A percentile compares a stretch with the other conserved stretches of the same genome.
These are phyloP conservation scores for Ophiocordyceps sinensis DNA, from an alignment of 2,329 filamentous ascomycete species.

Conservation along the genomic window DNA sequence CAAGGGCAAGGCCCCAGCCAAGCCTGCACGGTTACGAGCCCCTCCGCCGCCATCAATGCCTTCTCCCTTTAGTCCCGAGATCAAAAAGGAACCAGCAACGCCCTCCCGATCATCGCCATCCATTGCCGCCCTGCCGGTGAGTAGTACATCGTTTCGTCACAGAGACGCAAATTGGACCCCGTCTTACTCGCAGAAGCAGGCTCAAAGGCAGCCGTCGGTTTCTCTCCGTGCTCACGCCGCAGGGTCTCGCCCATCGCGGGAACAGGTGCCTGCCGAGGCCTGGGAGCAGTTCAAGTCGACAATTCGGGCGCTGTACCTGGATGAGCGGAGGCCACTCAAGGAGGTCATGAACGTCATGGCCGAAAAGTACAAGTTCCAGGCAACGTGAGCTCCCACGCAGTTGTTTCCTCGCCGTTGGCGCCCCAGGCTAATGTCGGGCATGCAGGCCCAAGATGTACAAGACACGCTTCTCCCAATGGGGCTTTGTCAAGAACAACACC, in stretches of 20 bases:
- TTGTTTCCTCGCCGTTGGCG: background rate
- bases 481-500: slow-evolving; percentile 40
- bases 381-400: slow-evolving; percentile 24
- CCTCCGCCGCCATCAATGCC: slow-evolving; percentile 7
- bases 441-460: slow-evolving; percentile 39
- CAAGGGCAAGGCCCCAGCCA: slow-evolving; percentile 20
- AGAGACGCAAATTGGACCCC: background rate
- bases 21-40: slow-evolving; percentile 15
- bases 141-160: slow-evolving; percentile 2
- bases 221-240: slow-evolving; percentile 16
- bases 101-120: slow-evolving; percentile 12
- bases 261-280: slow-evolving; percentile 28
- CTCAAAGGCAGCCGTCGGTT: slow-evolving; percentile 13
- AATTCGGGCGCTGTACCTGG: slow-evolving; percentile 30
- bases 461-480: slow-evolving; percentile 39
- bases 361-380: slow-evolving; percentile 31
- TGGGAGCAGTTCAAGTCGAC: slow-evolving; percentile 33
- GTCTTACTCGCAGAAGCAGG: slow-evolving; percentile 6
- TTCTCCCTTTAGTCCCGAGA: slow-evolving; percentile 9
- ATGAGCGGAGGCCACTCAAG: slow-evolving; percentile 35
- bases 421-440: slow-evolving; percentile 5
- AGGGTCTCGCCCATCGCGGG: slow-evolving; percentile 20
- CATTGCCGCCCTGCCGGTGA: slow-evolving; percentile 12
- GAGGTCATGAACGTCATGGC: slow-evolving; percentile 38
- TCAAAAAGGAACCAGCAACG: slow-evolving; percentile 17